A percentile compares a stretch with the other conserved stretches of the same genome.
Conservation (phyloP, 768 basidiomycete genomes). For the Termitomyces sp. region DNA sequence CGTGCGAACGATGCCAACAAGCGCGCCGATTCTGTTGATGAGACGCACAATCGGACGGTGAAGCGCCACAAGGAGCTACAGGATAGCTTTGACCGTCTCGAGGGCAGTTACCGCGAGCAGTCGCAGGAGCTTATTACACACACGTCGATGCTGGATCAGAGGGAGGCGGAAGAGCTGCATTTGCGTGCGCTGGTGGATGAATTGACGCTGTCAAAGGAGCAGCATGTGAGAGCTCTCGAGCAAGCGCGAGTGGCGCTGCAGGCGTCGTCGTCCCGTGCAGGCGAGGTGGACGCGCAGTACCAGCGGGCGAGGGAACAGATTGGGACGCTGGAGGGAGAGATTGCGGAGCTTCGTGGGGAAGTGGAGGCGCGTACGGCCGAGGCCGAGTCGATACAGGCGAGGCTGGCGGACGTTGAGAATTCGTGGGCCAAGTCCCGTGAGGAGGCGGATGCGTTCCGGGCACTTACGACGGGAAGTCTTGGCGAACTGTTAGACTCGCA, state of each 20-base stretch:
- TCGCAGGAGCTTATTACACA: constrained; percentile 68
- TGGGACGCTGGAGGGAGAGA: constrained; percentile 63
- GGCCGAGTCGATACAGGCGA: constrained; percentile 58
- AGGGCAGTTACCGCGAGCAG: constrained; percentile 69
- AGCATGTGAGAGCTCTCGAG: constrained; percentile 84
- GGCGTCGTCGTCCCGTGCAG: constrained; percentile 68
- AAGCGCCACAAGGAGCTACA: constrained; percentile 70
- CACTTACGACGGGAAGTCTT: constrained; percentile 78
- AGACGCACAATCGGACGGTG: constrained; percentile 53
- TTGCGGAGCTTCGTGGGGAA: constrained; percentile 76
- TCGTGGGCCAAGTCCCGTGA: constrained; percentile 89
- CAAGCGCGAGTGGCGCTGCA: constrained; percentile 76
- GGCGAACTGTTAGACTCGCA: constrained; percentile 87
- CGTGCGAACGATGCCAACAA: constrained; percentile 68
- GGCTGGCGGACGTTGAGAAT: constrained; percentile 79
- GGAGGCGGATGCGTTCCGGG: constrained; percentile 87
- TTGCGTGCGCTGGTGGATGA: constrained; percentile 68
- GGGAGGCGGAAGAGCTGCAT: constrained; percentile 69
- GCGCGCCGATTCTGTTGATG: constrained; percentile 72
- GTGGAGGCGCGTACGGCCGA: constrained; percentile 72
- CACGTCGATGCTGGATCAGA: constrained; percentile 68
- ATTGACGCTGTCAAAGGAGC: constrained; percentile 62
- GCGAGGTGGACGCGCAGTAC: constrained; percentile 74
- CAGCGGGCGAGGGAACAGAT: constrained; percentile 67
- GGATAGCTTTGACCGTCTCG: constrained; percentile 50